Evolutionary conservation across 192 early-diverging fungal species (phyloP).

Genomic region (Backusella mclennaniae): DNA sequence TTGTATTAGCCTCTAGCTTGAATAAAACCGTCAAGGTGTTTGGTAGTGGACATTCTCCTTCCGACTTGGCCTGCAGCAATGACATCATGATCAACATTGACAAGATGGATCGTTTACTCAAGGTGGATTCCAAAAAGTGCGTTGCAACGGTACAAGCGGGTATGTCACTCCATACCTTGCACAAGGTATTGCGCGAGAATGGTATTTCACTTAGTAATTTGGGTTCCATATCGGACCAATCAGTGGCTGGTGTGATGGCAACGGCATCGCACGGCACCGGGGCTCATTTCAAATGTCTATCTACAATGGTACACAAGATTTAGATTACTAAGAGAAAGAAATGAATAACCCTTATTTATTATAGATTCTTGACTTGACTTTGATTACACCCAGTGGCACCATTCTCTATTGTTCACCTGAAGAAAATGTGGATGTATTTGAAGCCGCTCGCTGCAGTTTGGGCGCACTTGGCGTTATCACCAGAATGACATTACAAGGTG

Average conservation of each 20-base stretch:
- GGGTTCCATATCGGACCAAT: slow-evolving; percentile 75
- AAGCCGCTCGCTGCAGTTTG: slow-evolving; percentile 65
- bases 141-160: slow-evolving; percentile 66
- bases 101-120: slow-evolving; percentile 54
- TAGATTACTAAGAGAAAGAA: background rate
- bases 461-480: slow-evolving; percentile 72
- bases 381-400: slow-evolving; percentile 57
- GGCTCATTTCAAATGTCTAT: slow-evolving; percentile 55
- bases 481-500: slow-evolving; percentile 62
- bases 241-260: slow-evolving; percentile 67
- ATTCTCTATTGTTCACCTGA: slow-evolving; percentile 50
- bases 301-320: slow-evolving; percentile 46
- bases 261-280: slow-evolving; percentile 77
- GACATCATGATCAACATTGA: slow-evolving; percentile 71
- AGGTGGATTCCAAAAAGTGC: slow-evolving; percentile 43
- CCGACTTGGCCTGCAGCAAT: slow-evolving; percentile 66
- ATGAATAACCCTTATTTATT: background rate
- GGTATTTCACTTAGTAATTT: slow-evolving; percentile 65
- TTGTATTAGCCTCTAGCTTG: slow-evolving; percentile 38
- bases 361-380: slow-evolving; percentile 53
- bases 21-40: slow-evolving; percentile 58
- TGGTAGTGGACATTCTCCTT: slow-evolving; percentile 75
- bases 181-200: slow-evolving; percentile 51
- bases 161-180: slow-evolving; percentile 60
- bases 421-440: slow-evolving; percentile 52